A percentile compares a stretch with the other conserved stretches of the same genome.
These are phyloP conservation scores for Aspergillus spinulosporus DNA, from an alignment of 2,329 filamentous ascomycete genomes.

Conservation along the genomic window DNA sequence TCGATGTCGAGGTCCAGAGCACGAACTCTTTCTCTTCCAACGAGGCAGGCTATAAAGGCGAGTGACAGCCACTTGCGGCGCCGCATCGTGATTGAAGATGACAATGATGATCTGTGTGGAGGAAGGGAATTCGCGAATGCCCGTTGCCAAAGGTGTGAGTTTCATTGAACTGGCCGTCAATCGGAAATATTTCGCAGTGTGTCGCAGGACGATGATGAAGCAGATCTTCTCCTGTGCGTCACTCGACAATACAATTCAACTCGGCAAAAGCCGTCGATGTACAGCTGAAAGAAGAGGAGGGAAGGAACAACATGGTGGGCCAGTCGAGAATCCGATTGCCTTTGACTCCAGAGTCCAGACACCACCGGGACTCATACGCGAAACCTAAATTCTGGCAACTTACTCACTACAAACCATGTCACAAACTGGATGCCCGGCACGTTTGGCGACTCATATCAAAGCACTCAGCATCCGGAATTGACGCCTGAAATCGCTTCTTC, in stretches of 20 bases:
- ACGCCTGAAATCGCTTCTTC: background rate
- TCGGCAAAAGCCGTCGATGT: no score
- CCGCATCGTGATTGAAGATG: constrained; percentile 2
- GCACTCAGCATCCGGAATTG: background rate
- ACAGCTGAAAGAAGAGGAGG: background rate
- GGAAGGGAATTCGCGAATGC: background rate
- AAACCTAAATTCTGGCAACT: background rate
- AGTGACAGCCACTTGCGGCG: constrained; percentile 11
- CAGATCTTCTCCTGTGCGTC: no score
- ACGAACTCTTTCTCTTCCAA: constrained; percentile 13
- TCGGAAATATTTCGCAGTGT: no score
- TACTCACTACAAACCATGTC: no score
- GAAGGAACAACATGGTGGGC: background rate
- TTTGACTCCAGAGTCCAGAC: background rate
- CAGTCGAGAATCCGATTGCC: background rate
- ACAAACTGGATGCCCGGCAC: background rate
- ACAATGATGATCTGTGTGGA: no score
- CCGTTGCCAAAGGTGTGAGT: background rate
- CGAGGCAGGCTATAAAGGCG: constrained; percentile 13
- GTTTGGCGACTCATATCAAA: background rate
- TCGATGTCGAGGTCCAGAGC: constrained; percentile 24
- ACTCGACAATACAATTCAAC: no score
- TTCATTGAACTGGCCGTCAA: no score
- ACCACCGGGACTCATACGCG: background rate
- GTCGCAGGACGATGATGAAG: no score